Conservation (phyloP, 164 flowering plant genomes). For the Liquidambar formosana region DNA sequence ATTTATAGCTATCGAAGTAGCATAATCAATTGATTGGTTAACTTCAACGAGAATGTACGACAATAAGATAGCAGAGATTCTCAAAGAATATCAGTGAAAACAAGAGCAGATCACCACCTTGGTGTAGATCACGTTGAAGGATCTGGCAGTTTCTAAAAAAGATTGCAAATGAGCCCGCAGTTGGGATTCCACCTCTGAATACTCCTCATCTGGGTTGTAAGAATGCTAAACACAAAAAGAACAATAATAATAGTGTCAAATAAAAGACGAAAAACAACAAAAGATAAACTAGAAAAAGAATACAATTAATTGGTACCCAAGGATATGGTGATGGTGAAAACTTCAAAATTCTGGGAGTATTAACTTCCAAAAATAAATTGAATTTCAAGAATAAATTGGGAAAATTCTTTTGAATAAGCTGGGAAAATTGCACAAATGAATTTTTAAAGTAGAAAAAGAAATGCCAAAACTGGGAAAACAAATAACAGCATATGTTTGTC, state of each 20-base stretch:
- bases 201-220: slow-evolving; percentile 95
- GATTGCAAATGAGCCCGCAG: slow-evolving; percentile 78
- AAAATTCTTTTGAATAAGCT: neutral
- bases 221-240: slow-evolving; percentile 52
- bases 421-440: neutral
- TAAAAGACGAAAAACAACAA: neutral
- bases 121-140: slow-evolving; percentile 83
- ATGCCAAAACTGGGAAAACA: neutral
- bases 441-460: neutral
- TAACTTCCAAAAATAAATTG: neutral
- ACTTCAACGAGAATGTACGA: neutral
- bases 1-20: neutral
- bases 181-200: slow-evolving; percentile 68
- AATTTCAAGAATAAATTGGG: neutral
- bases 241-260: slow-evolving; percentile 1
- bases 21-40: neutral
- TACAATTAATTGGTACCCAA: neutral
- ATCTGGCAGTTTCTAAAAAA: slow-evolving; percentile 91
- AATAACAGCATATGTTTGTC: neutral
- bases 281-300: neutral
- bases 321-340: neutral
- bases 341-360: neutral
- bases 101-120: slow-evolving; percentile 51
- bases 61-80: neutral
- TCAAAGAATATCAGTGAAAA: neutral